Conservation (phyloP, 129 eudicot species). For the Flaveria bidentis region DNA sequence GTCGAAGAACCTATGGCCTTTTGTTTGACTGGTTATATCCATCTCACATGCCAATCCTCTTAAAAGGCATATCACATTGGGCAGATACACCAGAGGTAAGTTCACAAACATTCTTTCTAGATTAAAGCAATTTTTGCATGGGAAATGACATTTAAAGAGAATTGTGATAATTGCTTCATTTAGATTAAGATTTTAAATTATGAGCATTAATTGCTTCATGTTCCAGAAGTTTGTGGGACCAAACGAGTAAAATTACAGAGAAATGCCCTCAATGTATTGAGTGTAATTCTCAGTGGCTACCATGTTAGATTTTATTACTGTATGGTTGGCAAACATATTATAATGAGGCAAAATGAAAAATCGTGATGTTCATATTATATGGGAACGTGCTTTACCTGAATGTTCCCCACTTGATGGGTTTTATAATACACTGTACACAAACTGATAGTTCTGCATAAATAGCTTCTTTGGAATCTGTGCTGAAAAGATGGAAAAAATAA, state of each 20-base stretch:
- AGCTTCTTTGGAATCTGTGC: constrained; percentile 70
- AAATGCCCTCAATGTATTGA: background rate
- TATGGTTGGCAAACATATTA: background rate
- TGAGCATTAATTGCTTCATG: background rate
- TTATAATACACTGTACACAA: constrained; percentile 62
- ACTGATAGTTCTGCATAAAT: constrained; percentile 49
- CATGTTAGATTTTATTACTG: background rate
- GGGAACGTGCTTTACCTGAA: background rate
- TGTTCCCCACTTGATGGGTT: constrained; percentile 51
- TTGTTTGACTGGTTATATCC: constrained; percentile 99
- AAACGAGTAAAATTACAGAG: background rate
- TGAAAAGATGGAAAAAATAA: background rate
- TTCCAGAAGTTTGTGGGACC: background rate
- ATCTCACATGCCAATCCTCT: constrained; percentile 83
- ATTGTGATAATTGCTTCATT: background rate
- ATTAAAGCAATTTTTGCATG: background rate
- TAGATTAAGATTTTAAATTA: background rate
- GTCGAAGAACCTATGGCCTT: constrained; percentile 94
- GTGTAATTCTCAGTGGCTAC: background rate
- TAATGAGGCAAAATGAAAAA: background rate
- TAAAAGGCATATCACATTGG: constrained; percentile 94
- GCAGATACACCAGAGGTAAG: constrained; percentile 96
- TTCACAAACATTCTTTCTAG: constrained; percentile 5
- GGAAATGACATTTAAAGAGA: background rate
- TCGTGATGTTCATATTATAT: background rate